These are phyloP conservation scores for Hortiboletus campestris DNA, from an alignment of 768 basidiomycete genomes.

Conservation along the genomic window DNA sequence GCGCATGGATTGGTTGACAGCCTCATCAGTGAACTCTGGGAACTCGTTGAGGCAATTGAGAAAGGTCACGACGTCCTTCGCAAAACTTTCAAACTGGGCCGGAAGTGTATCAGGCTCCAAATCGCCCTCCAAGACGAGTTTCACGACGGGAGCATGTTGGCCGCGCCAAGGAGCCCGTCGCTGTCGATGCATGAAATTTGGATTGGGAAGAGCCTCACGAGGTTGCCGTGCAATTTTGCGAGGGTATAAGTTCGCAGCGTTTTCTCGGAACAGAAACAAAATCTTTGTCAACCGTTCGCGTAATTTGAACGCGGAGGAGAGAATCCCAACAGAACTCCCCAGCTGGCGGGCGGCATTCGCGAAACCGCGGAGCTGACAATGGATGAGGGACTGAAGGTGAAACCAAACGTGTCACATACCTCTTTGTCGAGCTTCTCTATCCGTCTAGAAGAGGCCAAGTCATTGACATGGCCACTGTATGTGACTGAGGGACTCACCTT, in stretches of 20 bases:
- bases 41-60: slow-evolving; percentile 55
- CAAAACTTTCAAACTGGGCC: slow-evolving; percentile 43
- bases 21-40: slow-evolving; percentile 54
- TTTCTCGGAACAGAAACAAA: slow-evolving; percentile 50
- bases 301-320: slow-evolving; percentile 52
- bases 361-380: slow-evolving; percentile 46
- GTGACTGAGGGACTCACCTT: slow-evolving; percentile 32
- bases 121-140: slow-evolving; percentile 38
- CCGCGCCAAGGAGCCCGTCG: slow-evolving; percentile 33
- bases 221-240: slow-evolving; percentile 42
- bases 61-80: slow-evolving; percentile 50
- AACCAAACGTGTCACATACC: slow-evolving; percentile 21
- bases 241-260: slow-evolving; percentile 57
- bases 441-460: slow-evolving; percentile 32
- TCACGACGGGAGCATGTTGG: slow-evolving; percentile 36
- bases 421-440: slow-evolving; percentile 50
- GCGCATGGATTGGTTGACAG: slow-evolving; percentile 48
- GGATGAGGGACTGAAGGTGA: slow-evolving; percentile 11
- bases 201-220: slow-evolving; percentile 38
- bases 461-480: neutral
- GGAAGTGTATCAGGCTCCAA: slow-evolving; percentile 51
- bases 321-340: slow-evolving; percentile 54
- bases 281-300: slow-evolving; percentile 52
- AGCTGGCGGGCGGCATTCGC: slow-evolving; percentile 55
- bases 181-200: slow-evolving; percentile 34